Conservation (phyloP, 768 basidiomycete genomes). For the Mycena amicta region DNA sequence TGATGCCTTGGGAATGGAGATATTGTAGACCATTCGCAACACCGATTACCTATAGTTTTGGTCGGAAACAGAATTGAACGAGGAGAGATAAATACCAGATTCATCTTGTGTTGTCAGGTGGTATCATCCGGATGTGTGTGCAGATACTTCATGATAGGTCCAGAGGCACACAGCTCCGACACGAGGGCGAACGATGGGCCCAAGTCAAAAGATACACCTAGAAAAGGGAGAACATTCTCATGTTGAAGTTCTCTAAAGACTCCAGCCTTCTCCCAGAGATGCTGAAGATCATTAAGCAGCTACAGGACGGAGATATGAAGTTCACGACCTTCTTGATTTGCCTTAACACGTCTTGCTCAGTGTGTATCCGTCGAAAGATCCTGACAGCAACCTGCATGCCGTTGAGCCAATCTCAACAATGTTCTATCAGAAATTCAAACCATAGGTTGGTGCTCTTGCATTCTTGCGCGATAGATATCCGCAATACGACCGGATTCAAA, state of each 20-base stretch:
- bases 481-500: slow-evolving; percentile 7
- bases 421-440: too few species aligned
- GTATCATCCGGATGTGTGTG: background rate
- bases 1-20: slow-evolving; percentile 8
- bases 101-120: background rate
- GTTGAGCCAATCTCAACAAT: too few species aligned
- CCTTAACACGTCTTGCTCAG: background rate
- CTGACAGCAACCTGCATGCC: slow-evolving; percentile 1
- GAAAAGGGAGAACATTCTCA: slow-evolving; percentile 1
- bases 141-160: background rate
- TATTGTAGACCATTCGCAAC: slow-evolving; percentile 6
- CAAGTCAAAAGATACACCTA: background rate
- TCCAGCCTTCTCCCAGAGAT: slow-evolving; percentile 5
- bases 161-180: background rate
- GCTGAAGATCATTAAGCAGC: background rate
- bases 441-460: too few species aligned
- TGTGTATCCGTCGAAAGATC: slow-evolving; percentile 2
- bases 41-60: background rate
- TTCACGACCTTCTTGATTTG: background rate
- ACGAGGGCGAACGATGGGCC: background rate
- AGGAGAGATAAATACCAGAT: background rate
- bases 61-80: background rate
- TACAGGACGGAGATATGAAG: background rate
- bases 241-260: background rate
- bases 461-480: slow-evolving; percentile 8